Evolutionary conservation across 768 basidiomycete genomes (phyloP), one percentile per base, ranked within the genome.

Genomic region (Gautieria morchelliformis): DNA sequence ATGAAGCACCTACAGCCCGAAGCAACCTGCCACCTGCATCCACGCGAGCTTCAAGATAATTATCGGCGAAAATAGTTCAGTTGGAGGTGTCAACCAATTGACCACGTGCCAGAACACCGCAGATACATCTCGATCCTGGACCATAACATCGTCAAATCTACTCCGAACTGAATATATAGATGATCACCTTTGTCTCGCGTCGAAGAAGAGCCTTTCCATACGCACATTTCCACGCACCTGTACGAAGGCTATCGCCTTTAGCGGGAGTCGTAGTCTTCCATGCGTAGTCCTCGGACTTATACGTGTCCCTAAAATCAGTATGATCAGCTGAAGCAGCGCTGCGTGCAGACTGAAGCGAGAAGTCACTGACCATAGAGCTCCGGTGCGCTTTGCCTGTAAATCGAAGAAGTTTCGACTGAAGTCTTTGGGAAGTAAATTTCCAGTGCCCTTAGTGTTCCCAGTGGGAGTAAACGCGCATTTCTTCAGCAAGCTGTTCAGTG

Each of bases 41-140:
- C 53, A 55, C 20, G 30, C 41, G 12, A 55, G 20, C 41, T 55
- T 55, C 41, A 55, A 22, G 14, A 55, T 7, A 55, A 46, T 55
- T 14, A 12, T 42, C 22, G 53, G 53, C 11, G 41, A 42, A 8
- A 55, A 55, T 12, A 55, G 27, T 5, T 55, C 53, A 7, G 53
- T 55, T 19, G 53, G 19, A 24, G 53, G 53, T 44, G 53, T 40
- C 14, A 44, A 10, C 41, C 40, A 55, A 9, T 22, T 8, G 32
- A 3, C 15, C 22, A 17, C 14, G 17, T 24, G 22, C 48, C 48
- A 49, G 5, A 9, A 49, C 9, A 14, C 27, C 22, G 27, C 22
- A 17, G 48, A 12, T 7, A 49, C 32, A 10, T 49, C 48, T 27
- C 27, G 4, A 33, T 49, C 48, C 48, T 49, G 45, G 10, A 33